Evolutionary conservation across 129 eudicot species (phyloP), one percentile per base, ranked within the genome.

Genomic region (Flaveria sonorensis): DNA sequence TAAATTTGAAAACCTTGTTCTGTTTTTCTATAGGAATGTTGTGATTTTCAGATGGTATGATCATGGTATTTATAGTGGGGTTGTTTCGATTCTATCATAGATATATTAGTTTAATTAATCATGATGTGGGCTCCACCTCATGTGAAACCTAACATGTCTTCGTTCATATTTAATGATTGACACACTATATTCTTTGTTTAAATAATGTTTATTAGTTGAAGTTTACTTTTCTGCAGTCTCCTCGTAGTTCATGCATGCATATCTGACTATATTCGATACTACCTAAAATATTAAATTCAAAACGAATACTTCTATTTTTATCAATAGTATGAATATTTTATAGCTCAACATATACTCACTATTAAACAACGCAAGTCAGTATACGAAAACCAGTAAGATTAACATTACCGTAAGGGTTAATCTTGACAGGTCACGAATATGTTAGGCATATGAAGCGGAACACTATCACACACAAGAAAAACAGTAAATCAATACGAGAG

Each of bases 131-230:
- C 40, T 53, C 81, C 74, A 77, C 66, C 46, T 66, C 68, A 68
- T 67, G 81, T 77, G 81, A 68, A 77, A 53, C 68, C 43, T 53
- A 53, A 77, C 81, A 67, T 77, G 81, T 46, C 68, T 76, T 51
- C 32, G 23, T 24, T 39, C 67, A 20, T 40, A 15, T 20, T 19
- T 66, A 26, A 67, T 20, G 8, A 42, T 51, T 32, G 39, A 32
- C 39, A 10, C 7, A 3, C 12, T 20, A 76, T 12, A 77, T 55
- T 45, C n/a, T 67, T 24, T 66, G 43, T 76, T 5, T 53, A 40
- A 52, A 20, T 18, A 14, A 16, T 65, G 15, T 47, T 9, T 15
- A 30, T 19, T 30, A 50, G 18, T 2, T 76, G 10, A 14, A n/a
- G 32, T 16, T 0, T 73, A 73, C 7, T 46, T 0, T 56, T 7